Conservation (phyloP, 495 filamentous ascomycete species). For the Opeltia flavorubescens region DNA sequence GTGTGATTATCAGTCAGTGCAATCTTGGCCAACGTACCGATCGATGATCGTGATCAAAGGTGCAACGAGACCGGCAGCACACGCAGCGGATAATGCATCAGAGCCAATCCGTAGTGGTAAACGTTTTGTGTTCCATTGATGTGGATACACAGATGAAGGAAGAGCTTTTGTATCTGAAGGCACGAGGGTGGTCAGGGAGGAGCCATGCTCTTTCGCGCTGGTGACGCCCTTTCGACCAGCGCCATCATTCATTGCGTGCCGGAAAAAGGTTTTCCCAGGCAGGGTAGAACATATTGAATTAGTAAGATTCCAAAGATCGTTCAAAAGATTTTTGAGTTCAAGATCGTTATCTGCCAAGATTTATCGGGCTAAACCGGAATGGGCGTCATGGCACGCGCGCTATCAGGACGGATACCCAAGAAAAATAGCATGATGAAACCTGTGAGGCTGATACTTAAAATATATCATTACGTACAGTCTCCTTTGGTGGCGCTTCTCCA, state of each 20-base stretch:
- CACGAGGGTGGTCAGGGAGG: not conserved
- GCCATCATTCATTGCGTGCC: not conserved
- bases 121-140: slow-evolving; percentile 70
- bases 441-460: slow-evolving; percentile 9
- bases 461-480: slow-evolving; percentile 14
- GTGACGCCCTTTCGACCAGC: not conserved
- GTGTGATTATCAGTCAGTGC: not conserved
- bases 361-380: not conserved
- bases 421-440: no score
- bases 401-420: no score
- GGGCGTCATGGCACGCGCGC: slow-evolving; percentile 1
- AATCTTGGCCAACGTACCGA: slow-evolving; percentile 41
- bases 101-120: slow-evolving; percentile 52
- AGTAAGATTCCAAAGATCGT: not conserved
- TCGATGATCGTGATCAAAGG: slow-evolving; percentile 87
- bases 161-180: slow-evolving; percentile 6
- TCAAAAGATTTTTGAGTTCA: not conserved
- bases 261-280: not conserved
- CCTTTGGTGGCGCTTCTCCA: slow-evolving; percentile 5
- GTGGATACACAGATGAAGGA: no score
- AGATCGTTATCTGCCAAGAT: not conserved
- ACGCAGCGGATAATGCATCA: slow-evolving; percentile 59
- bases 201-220: slow-evolving; percentile 3
- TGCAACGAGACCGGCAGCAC: slow-evolving; percentile 70
- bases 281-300: not conserved